A percentile compares a stretch with the other conserved stretches of the same genome.
Conservation (phyloP, 768 basidiomycete species). For the Myochromella boudieri region DNA sequence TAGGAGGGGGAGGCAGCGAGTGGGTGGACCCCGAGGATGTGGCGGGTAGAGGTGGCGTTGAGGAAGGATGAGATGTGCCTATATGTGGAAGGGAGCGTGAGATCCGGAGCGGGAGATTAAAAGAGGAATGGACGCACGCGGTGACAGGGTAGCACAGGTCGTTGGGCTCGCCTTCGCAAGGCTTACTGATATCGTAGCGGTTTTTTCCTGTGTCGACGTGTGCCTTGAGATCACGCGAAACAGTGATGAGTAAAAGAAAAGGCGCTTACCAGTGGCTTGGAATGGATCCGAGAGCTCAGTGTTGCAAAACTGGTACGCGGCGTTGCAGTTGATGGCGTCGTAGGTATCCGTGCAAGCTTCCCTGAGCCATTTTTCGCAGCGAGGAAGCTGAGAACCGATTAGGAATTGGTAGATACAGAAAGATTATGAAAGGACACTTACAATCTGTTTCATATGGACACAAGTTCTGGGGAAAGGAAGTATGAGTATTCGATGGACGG, state of each 20-base stretch:
- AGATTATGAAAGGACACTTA: constrained; percentile 25
- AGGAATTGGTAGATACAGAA: neutral
- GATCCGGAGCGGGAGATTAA: no score
- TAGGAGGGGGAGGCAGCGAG: constrained; percentile 32
- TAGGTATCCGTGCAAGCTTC: constrained; percentile 59
- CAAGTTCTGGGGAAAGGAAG: constrained; percentile 36
- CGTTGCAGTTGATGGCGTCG: constrained; percentile 64
- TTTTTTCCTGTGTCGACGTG: constrained; percentile 52
- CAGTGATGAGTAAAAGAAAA: neutral
- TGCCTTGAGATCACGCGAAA: neutral
- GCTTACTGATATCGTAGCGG: constrained; percentile 69
- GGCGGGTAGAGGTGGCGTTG: constrained; percentile 51
- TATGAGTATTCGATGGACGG: constrained; percentile 27
- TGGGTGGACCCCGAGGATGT: constrained; percentile 62
- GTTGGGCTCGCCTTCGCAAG: constrained; percentile 44
- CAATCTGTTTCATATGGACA: constrained; percentile 59
- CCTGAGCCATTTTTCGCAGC: constrained; percentile 59
- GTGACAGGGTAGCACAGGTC: constrained; percentile 61
- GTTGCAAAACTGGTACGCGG: constrained; percentile 63
- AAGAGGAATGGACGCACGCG: constrained; percentile 18
- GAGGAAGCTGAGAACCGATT: constrained; percentile 50
- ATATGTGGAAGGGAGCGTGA: no score
- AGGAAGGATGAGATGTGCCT: constrained; percentile 66
- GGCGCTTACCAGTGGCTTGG: constrained; percentile 41
- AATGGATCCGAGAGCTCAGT: constrained; percentile 44